phyloP scores from a whole-genome alignment of 1,284 basidiomycete species.

The Cryptococcus hybrid region DNA sequence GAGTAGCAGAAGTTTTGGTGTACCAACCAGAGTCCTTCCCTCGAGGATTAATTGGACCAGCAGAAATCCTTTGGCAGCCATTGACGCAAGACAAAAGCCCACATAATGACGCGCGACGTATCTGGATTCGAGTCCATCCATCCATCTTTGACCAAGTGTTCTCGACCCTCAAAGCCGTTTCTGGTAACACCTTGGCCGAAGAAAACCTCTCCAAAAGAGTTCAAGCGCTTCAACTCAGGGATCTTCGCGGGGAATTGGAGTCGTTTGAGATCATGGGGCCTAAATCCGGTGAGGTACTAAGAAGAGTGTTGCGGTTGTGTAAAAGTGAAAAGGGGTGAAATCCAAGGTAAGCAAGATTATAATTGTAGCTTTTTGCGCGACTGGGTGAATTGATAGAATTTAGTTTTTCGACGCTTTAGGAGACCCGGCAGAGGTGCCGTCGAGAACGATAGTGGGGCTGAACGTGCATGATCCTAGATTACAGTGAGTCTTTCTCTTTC shows the following conservation, averaged over 20 bases:
- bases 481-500: conserved; percentile 19
- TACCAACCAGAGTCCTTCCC: conserved; percentile 59
- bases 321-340: conserved; percentile 60
- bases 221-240: conserved; percentile 59
- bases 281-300: conserved; percentile 71
- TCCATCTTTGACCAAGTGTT: conserved; percentile 60
- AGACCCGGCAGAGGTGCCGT: conserved; percentile 65
- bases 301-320: conserved; percentile 64
- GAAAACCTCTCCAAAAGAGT: conserved; percentile 24
- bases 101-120: conserved; percentile 13
- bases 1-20: conserved; percentile 38
- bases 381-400: not conserved
- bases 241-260: conserved; percentile 68
- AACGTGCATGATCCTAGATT: conserved; percentile 69
- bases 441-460: conserved; percentile 72
- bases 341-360: conserved; percentile 55
- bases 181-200: not conserved
- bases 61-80: conserved; percentile 69
- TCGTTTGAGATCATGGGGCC: conserved; percentile 85
- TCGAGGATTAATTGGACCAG: conserved; percentile 65
- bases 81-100: not conserved
- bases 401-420: conserved; percentile 69
- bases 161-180: not conserved
- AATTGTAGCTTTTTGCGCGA: not conserved
- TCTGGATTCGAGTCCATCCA: conserved; percentile 81